phyloP scores from a whole-genome alignment of 139 green algal genomes.

The Chlamydomonas sphaeroides region DNA sequence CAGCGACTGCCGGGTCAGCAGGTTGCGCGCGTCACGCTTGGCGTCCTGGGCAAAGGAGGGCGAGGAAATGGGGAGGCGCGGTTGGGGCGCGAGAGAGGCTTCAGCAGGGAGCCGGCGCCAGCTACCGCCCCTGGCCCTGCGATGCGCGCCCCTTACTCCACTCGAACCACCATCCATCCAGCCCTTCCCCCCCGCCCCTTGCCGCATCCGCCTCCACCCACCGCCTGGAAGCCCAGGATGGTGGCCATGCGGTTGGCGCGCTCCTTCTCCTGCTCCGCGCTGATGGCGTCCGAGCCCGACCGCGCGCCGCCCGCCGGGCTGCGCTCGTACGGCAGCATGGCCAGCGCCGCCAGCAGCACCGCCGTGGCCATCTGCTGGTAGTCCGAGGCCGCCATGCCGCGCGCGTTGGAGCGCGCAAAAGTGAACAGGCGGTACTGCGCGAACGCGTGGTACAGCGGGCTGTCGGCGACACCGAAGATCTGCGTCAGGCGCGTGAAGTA shows the following conservation, averaged over 20 bases:
- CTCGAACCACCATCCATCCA: not conserved
- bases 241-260: slow-evolving; percentile 90
- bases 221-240: slow-evolving; percentile 91
- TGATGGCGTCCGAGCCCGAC: slow-evolving; percentile 54
- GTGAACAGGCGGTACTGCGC: slow-evolving; percentile 96
- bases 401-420: slow-evolving; percentile 69
- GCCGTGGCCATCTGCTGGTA: slow-evolving; percentile 82
- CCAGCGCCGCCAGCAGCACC: slow-evolving; percentile 93
- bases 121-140: not conserved
- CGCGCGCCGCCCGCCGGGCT: not conserved
- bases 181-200: not conserved
- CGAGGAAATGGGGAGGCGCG: too few relatives aligned
- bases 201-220: slow-evolving; percentile 19
- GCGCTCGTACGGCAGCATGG: slow-evolving; percentile 91
- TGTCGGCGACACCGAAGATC: slow-evolving; percentile 89
- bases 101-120: not conserved
- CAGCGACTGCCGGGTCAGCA: slow-evolving; percentile 81
- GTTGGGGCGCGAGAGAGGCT: too few relatives aligned
- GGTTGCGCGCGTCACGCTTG: slow-evolving; percentile 41
- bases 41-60: slow-evolving; percentile 52
- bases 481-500: slow-evolving; percentile 90
- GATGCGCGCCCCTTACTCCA: not conserved
- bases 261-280: slow-evolving; percentile 86
- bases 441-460: slow-evolving; percentile 94
- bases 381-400: slow-evolving; percentile 36